Base-by-base conservation (phyloP, 1,284 basidiomycete species). In the Irpex rosettiformis region DNA sequence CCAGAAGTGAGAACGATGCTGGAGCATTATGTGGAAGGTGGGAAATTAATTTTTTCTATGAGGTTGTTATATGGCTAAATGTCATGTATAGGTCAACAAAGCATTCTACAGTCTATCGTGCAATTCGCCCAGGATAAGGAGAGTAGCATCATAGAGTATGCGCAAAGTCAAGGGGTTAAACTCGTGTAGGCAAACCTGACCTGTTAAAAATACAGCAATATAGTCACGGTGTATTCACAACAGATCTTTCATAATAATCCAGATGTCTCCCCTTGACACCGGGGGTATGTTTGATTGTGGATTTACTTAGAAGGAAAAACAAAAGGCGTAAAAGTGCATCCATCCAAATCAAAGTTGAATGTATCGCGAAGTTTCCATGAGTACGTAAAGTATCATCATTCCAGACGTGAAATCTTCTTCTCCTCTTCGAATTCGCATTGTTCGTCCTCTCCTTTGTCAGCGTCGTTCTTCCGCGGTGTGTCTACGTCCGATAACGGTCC, bases 21-120 rank as follows among this genome's bases (percentile, higher is more conserved):
- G 33, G 70, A 73, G 22, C 74, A 84, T 62, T 89, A 88, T 63
- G 67, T 87, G 3, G 73, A 81, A 73, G 86, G 85, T 83, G 56
- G 10, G 70, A 62, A 2, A n/a, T 53, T 45, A 51, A 43, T 24
- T 11, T 40, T 5, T 2, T 11, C 6, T 33, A 27, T 10, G 25
- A 16, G 25, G 3, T 28, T n/a, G 21, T 52, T 22, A 7, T 52
- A 28, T 30, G 60, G 29, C 47, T 16, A 1, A 47, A 40, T 54
- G 25, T 22, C 22, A 25, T 11, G 1, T 21, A 16, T 55, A 75
- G 80, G 81, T 2, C 81, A 83, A 65, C 64, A 69, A 1, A 75
- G 71, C 57, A 72, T 86, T 70, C 27, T 77, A 67, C 56, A 67
- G 18, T 73, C 72, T 1, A 66, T 81, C 2, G 64, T 85, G 18